A percentile compares a stretch with the other conserved stretches of the same genome.
Conservation (phyloP, 805 yeast species). For the Kuraishia capsulata region DNA sequence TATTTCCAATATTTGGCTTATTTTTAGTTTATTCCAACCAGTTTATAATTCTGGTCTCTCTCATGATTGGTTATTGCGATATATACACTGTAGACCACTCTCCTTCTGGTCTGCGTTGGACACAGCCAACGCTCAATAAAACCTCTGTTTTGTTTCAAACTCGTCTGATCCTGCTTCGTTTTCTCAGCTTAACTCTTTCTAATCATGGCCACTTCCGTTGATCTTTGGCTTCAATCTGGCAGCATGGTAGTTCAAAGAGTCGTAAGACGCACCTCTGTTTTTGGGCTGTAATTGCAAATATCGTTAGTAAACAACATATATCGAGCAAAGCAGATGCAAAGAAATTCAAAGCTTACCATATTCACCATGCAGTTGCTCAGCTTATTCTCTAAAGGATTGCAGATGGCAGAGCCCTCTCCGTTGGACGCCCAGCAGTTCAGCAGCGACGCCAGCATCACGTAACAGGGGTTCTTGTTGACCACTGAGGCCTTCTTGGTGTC, state of each 20-base stretch:
- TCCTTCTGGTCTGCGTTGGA: no score
- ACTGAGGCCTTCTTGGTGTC: slow-evolving; percentile 43
- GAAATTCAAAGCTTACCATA: slow-evolving; percentile 9
- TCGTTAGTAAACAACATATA: slow-evolving; percentile 1
- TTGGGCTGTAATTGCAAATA: slow-evolving; percentile 21
- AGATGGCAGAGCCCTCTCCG: slow-evolving; percentile 69
- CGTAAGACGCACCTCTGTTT: slow-evolving; percentile 24
- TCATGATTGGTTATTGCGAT: background rate
- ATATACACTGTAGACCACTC: background rate
- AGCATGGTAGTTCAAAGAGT: slow-evolving; percentile 48
- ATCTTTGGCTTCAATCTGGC: slow-evolving; percentile 47
- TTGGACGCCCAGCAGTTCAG: slow-evolving; percentile 95
- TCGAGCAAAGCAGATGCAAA: background rate
- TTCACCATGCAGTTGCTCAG: slow-evolving; percentile 66
- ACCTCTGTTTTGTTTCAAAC: no score
- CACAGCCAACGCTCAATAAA: no score
- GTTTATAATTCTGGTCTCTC: no score
- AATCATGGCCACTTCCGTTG: slow-evolving; percentile 22
- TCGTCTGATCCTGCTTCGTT: no score
- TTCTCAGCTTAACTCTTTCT: background rate
- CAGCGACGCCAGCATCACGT: slow-evolving; percentile 74
- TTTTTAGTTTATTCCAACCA: no score
- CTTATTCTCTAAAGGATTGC: slow-evolving; percentile 57
- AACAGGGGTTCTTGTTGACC: slow-evolving; percentile 60
- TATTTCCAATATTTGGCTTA: no score